Evolutionary conservation across 164 flowering plant species (phyloP).

Genomic region (Vitis riparia): DNA sequence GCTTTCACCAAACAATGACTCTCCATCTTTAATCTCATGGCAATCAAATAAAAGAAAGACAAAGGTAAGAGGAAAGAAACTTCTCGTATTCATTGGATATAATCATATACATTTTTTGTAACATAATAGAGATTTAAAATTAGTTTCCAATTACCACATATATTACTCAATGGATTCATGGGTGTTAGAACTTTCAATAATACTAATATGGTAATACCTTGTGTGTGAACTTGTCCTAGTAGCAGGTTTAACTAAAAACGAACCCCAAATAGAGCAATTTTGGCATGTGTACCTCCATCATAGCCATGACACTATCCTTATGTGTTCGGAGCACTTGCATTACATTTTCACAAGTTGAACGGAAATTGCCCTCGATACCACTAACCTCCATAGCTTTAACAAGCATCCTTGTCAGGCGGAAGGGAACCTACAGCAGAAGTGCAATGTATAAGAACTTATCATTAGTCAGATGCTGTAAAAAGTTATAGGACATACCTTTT

Average conservation of each 20-base stretch:
- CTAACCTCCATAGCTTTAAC: constrained; percentile 99
- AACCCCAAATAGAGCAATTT: not conserved
- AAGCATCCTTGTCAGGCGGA: constrained; percentile 99
- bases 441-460: not conserved
- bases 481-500: constrained; percentile 51
- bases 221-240: not conserved
- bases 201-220: not conserved
- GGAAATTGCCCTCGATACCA: constrained; percentile 96
- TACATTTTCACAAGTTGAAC: constrained; percentile 96
- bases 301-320: constrained; percentile 98
- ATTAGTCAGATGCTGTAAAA: not conserved
- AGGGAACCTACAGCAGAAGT: constrained; percentile 68
- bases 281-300: constrained; percentile 86
- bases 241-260: not conserved
- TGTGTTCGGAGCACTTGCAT: constrained; percentile 94
- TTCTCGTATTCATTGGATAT: no score
- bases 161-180: not conserved
- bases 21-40: not conserved
- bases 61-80: no score
- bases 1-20: not conserved
- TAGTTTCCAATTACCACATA: no score
- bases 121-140: no score
- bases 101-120: no score
- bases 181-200: not conserved
- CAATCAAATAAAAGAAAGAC: not conserved